Base-by-base conservation (phyloP, 2,329 filamentous ascomycete genomes). In the Aspergillus intermedius region DNA sequence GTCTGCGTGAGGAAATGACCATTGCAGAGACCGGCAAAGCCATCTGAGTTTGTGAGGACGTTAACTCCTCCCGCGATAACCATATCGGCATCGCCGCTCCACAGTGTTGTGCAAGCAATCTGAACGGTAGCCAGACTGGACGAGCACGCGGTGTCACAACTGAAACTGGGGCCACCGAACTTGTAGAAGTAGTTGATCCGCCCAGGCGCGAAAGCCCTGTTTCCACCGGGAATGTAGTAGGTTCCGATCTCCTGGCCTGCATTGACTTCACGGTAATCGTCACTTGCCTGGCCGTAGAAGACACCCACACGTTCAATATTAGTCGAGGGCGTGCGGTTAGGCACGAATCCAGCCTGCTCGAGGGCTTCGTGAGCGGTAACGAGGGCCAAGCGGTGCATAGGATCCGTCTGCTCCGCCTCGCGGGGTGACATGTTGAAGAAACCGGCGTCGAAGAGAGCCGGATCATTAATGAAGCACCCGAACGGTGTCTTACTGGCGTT, bases 301-400 rank as follows among this genome's bases (percentile, higher is more conserved):
- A 82, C 84, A 30, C 84, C 85, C 32, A 88, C 81, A 4, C 79
- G 74, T 61, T 80, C 70, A 3, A 76, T 66, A 55, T 79, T 77
- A 2, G 81, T 84, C 0, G 83, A 84, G 0, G 82, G 76, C 0
- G 83, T 86, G 41, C 83, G 74, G 66, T 86, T 84, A 0, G 83
- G 81, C 5, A 87, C 82, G 58, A 87, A 60, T 84, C 87, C 87
- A 19, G 84, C 82, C 80, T 85, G 86, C 64, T 93, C 87, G 42
- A 91, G 73, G 1, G 87, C 87, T 62, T 91, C 87, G 58, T 89
- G 91, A 0, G 86, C 86, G 1, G 86, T 89, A 9, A 83, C 79
- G 13, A 91, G 70, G 3, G 84, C 84, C 52, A 91, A 74, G 56
- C 87, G 79, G 60, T 88, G 87, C 81, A 87, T 87, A 0, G 87